Percentiles rank a stretch among this genome's conserved stretches.
Conservation (phyloP, 805 yeast species). For the Candida ponderosae region DNA sequence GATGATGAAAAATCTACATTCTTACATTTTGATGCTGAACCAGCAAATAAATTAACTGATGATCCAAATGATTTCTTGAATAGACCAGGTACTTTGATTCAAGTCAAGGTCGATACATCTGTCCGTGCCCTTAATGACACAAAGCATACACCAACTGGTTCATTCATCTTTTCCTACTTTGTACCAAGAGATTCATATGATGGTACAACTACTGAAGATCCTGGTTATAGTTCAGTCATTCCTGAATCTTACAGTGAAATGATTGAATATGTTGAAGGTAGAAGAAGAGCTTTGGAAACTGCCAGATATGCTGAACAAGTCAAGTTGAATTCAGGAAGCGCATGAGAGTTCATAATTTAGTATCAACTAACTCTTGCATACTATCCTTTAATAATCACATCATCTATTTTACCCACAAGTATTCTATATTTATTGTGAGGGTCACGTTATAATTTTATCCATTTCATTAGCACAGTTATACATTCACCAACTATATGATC, state of each 20-base stretch:
- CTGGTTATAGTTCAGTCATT: conserved; percentile 68
- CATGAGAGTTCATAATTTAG: no score
- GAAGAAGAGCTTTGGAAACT: conserved; percentile 83
- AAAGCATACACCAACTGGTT: conserved; percentile 65
- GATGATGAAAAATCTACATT: conserved; percentile 6
- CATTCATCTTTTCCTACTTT: conserved; percentile 83
- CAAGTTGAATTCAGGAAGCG: no score
- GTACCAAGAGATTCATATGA: conserved; percentile 54
- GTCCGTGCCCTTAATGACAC: conserved; percentile 63
- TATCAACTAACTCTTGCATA: no score
- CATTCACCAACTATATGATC: no score
- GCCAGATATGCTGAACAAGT: conserved; percentile 53
- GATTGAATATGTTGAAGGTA: conserved; percentile 86
- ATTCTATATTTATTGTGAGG: no score
- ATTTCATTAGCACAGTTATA: no score
- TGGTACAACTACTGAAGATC: conserved; percentile 22
- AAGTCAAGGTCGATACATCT: conserved; percentile 79
- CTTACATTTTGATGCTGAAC: conserved; percentile 45
- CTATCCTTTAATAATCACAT: no score
- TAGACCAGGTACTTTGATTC: conserved; percentile 81
- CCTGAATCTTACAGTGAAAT: conserved; percentile 88
- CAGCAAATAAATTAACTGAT: conserved; percentile 46
- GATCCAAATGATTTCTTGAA: conserved; percentile 51
- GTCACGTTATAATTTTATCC: no score
- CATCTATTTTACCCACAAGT: no score